Evolutionary conservation across 1,284 basidiomycete genomes (phyloP).

Genomic region (Bjerkandera adusta): DNA sequence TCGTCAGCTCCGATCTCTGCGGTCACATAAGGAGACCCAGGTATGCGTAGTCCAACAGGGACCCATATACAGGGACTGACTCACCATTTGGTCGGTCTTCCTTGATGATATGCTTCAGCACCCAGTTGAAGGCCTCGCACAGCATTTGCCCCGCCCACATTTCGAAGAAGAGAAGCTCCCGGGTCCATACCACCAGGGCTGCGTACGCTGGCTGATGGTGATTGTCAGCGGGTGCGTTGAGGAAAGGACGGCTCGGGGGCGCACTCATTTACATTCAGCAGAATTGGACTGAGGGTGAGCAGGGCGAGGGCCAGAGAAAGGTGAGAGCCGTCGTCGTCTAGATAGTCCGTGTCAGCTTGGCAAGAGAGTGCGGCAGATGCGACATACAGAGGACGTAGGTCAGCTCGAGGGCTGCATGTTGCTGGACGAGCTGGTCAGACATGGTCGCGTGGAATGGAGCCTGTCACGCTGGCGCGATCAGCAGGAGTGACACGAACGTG

Average conservation of each 20-base stretch:
- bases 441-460: neutral
- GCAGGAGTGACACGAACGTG: neutral
- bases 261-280: constrained; percentile 59
- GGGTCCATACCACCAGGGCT: constrained; percentile 69
- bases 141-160: constrained; percentile 82
- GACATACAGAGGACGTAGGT: constrained; percentile 67
- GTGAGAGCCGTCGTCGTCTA: constrained; percentile 67
- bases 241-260: neutral
- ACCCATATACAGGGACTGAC: constrained; percentile 22
- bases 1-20: neutral
- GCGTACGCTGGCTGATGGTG: constrained; percentile 74
- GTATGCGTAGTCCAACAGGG: neutral
- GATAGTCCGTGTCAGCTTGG: neutral
- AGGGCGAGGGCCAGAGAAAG: constrained; percentile 65
- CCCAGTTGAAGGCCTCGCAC: constrained; percentile 72
- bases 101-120: constrained; percentile 67
- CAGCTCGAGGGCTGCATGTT: constrained; percentile 44
- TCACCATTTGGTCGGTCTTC: constrained; percentile 68
- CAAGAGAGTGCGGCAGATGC: constrained; percentile 1
- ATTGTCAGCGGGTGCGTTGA: no score
- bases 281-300: constrained; percentile 71
- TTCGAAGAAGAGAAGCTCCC: constrained; percentile 74
- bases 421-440: constrained; percentile 2
- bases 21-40: no score
- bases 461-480: neutral